Evolutionary conservation across 306 rosid genomes (phyloP), one percentile per base, ranked within the genome.

Genomic region (Acacia melanoxylon): DNA sequence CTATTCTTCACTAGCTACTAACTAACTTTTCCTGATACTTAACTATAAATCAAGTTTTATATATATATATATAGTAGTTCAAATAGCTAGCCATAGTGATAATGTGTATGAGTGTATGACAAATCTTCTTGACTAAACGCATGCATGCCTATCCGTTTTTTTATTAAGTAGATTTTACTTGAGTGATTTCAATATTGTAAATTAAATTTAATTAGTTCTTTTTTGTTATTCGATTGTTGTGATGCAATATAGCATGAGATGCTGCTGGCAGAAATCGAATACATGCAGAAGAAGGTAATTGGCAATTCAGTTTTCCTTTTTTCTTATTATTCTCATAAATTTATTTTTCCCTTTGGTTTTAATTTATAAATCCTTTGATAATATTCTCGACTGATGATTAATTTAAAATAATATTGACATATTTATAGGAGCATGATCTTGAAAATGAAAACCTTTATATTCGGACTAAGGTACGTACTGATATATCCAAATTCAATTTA

Each of bases 201-300:
- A 62, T 62, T 62, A 13, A 62, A 62, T 27, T 62, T 62, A 62
- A 25, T 62, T 62, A 24, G 17, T 25, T 17, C 7, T 37, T 62
- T 79, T 12, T 31, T 68, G 5, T 56, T 74, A 9, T 19, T 44
- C 19, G 14, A 10, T 58, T 25, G 35, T 25, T 45, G 7, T 11
- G 24, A 56, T 74, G 62, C 68, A 1, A 56, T 56, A 74, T 89
- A 93, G 95, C 90, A 93, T 85, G 97, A 93, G 87, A 85, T 91
- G 95, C 86, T 93, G 75, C 87, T 93, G 33, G 90, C 94, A 16
- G 97, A 95, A 83, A 93, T 95, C 69, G 99, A 95, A 66, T 95
- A 84, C 81, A 68, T 86, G 76, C 98, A 93, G 89, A 93, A 95
- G 81, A 90, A 90, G 95, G 99, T 86, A 85, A 87, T 56, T 56